These are phyloP conservation scores for Yamadazyma oceani DNA, from an alignment of 1,139 yeast species.

Conservation along the genomic window DNA sequence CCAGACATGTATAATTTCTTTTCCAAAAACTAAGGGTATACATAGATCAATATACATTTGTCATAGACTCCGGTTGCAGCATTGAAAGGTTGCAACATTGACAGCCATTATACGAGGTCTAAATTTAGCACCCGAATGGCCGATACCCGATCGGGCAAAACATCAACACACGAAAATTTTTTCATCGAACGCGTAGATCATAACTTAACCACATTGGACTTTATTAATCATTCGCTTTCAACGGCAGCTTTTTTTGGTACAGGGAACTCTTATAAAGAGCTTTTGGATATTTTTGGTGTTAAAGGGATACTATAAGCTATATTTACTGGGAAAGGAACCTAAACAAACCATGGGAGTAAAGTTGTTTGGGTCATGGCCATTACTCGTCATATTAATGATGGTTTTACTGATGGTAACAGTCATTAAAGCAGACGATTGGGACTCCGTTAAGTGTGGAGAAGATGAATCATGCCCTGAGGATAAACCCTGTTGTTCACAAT, in stretches of 20 bases:
- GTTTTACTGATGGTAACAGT: conserved; percentile 10
- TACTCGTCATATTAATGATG: background rate
- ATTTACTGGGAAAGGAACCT: no score
- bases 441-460: conserved; percentile 45
- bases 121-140: conserved; percentile 4
- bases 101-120: no score
- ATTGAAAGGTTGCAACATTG: no score
- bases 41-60: background rate
- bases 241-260: no score
- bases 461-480: conserved; percentile 63
- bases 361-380: no score
- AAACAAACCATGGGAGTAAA: no score
- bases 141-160: conserved; percentile 12
- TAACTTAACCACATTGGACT: background rate
- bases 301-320: no score
- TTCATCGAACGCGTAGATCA: conserved; percentile 10
- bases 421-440: conserved; percentile 17
- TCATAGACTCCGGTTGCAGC: background rate
- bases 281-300: no score
- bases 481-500: conserved; percentile 80
- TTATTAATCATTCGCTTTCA: background rate
- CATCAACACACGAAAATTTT: conserved; percentile 15
- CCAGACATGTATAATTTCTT: conserved; percentile 50
- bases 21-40: conserved; percentile 17
- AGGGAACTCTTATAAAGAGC: no score